Evolutionary conservation across 2,329 filamentous ascomycete species (phyloP), one percentile per base, ranked within the genome.

Genomic region (Lasiodiplodia theobromae): DNA sequence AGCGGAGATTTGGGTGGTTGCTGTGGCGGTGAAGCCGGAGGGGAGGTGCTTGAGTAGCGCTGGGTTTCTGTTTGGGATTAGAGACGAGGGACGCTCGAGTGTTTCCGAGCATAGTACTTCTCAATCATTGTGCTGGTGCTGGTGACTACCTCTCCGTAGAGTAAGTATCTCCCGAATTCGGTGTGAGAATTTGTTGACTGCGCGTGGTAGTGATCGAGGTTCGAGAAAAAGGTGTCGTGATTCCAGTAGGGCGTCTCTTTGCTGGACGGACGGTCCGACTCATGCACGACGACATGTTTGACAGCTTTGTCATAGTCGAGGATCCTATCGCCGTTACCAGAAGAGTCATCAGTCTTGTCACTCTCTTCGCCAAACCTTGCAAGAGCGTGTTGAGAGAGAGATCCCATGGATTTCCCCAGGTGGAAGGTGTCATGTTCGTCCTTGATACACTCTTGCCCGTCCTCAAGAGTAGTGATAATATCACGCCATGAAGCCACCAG

Each of bases 51-150:
- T 87, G 44, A 97, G 87, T 28, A 97, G 83, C 37, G 89, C 88
- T 0, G 89, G 87, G 76, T 99, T 99, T 28, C 25, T 28, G 25
- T 28, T 28, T 28, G 25, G 3, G 25, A 4, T 28, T 3, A 28
- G 25, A 4, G 3, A 28, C 1, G 3, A 4, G 25, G 25, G 0
- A 28, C 3, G 4, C 3, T 28, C 25, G 3, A 3, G 25, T 28
- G 3, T 28, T 3, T 4, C 3, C 25, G 25, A 28, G 4, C 4
- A 4, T 1, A 28, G 25, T 28, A 28, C 91, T 96, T 97, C 75
- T 98, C 95, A 6, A 97, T 86, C 4, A 98, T 84, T 0, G 94
- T 97, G 80, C 95, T 97, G 34, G 96, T 99, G 77, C 93, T 97
- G 2, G 95, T 97, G 18, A 97, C 86, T 6, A 97, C 93, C 78